phyloP scores from a whole-genome alignment of 331 rosid genomes.

The Dryas integrifolia region DNA sequence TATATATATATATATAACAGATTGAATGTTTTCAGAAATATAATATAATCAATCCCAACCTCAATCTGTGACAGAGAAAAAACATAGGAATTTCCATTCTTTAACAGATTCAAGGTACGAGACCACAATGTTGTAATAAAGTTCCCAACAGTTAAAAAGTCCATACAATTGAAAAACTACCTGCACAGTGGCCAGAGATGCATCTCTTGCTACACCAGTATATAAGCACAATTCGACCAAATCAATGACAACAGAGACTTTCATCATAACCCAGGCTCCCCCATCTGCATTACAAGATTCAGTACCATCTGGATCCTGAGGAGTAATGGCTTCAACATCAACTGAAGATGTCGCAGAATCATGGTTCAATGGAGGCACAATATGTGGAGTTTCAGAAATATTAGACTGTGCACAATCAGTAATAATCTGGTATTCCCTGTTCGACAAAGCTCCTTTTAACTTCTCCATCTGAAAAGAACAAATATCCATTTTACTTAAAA shows the following conservation, averaged over 20 bases:
- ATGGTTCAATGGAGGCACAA: constrained; percentile 57
- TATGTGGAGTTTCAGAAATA: constrained; percentile 74
- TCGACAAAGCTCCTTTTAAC: constrained; percentile 88
- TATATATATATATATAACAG: no score
- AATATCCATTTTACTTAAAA: constrained; percentile 4
- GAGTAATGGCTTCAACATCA: constrained; percentile 36
- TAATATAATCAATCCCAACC: not conserved
- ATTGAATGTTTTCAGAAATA: no score
- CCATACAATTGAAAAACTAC: constrained; percentile 36
- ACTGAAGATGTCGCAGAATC: constrained; percentile 33
- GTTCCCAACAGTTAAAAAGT: not conserved
- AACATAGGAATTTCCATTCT: not conserved
- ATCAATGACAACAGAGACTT: constrained; percentile 60
- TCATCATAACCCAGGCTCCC: constrained; percentile 49
- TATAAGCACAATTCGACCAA: constrained; percentile 77
- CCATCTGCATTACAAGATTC: constrained; percentile 40
- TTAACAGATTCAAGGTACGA: not conserved
- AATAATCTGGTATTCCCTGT: constrained; percentile 81
- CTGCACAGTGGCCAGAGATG: constrained; percentile 90
- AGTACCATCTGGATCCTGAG: constrained; percentile 36
- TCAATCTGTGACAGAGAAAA: not conserved
- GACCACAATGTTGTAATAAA: not conserved
- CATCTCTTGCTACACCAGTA: constrained; percentile 65
- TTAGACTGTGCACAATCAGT: constrained; percentile 87
- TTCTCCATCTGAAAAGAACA: constrained; percentile 62